These are phyloP conservation scores for Brassica cretica DNA, from an alignment of 345 rosid species.

Conservation along the genomic window DNA sequence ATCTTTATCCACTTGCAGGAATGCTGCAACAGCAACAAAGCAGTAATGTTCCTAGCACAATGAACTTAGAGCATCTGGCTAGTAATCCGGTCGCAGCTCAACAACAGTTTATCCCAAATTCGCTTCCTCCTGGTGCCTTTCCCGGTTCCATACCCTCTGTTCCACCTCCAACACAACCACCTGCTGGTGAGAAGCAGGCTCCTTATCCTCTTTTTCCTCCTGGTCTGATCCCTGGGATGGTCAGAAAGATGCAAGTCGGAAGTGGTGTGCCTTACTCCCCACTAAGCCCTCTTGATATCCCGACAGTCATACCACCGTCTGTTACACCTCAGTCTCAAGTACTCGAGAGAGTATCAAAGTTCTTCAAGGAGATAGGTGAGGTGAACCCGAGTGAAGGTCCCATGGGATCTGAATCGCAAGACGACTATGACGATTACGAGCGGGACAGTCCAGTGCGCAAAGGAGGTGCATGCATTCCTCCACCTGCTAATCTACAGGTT, in stretches of 20 bases:
- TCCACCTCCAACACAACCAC: constrained; percentile 51
- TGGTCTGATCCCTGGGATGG: constrained; percentile 99
- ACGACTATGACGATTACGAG: constrained; percentile 70
- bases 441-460: constrained; percentile 65
- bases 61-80: constrained; percentile 56
- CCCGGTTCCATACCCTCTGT: constrained; percentile 64
- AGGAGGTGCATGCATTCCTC: constrained; percentile 94
- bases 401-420: constrained; percentile 55
- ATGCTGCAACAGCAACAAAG: constrained; percentile 44
- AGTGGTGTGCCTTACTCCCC: constrained; percentile 99
- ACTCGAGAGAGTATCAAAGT: constrained; percentile 86
- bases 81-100: constrained; percentile 52
- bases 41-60: constrained; percentile 42
- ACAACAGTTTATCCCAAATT: constrained; percentile 66
- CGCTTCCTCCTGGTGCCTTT: constrained; percentile 57
- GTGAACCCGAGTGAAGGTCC: constrained; percentile 82
- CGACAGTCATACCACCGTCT: constrained; percentile 87
- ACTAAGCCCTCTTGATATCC: constrained; percentile 93
- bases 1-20: constrained; percentile 42
- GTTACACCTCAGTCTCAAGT: constrained; percentile 67
- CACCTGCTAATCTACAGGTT: constrained; percentile 81
- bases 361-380: constrained; percentile 92
- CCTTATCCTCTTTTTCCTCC: constrained; percentile 98
- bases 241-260: constrained; percentile 94
- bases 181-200: constrained; percentile 66